Base-by-base conservation (phyloP, 2,329 filamentous ascomycete species). In the Atkinsonella hypoxylon region DNA sequence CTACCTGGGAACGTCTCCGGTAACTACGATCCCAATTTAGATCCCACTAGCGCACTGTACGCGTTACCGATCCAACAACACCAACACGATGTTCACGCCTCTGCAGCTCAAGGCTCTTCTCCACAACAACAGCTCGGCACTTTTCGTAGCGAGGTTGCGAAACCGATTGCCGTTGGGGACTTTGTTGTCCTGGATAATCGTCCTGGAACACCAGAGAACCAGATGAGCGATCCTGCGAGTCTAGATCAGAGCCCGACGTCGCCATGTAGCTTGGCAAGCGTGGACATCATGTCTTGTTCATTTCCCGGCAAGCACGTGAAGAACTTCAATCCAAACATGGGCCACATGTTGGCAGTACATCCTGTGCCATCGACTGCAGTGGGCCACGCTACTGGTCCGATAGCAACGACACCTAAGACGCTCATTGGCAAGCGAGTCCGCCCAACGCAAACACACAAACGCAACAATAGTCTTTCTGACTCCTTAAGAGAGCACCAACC, bases 401-500 rank as follows among this genome's bases (percentile, higher is more conserved):
- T 82, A 44, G 80, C 81, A 5, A 73, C 73, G 10, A 82, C 79
- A 3, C 80, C 81, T 4, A 76, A 75, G 50, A 68, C 77, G 1
- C 65, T 83, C 2, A 70, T 74, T 11, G 78, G 78, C 50, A 83
- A 83, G 61, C 74, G 78, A 15, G 72, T 78, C 8, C 76, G 80
- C 15, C 75, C 80, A 18, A 66, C 68, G 10, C 75, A 78, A 55
- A 65, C 71, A 2, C 89, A 95, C 67, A 90, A 89, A 65, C 82
- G 89, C 20, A 95, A 87, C 61, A 89, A 84, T 47, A 96, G 90
- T 63, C 84, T 93, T 59, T 87, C 86, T 0, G 88, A 96, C 67
- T 91, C 90, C 1, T 66, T 91, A 48, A 75, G 89, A 57, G 87
- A 93, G 66, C 83, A 70, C 67, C 79, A 65, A 20, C 65, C 67